Evolutionary conservation across 1,284 basidiomycete species (phyloP), one percentile per base, ranked within the genome.

Genomic region (Blastosporella zonata): DNA sequence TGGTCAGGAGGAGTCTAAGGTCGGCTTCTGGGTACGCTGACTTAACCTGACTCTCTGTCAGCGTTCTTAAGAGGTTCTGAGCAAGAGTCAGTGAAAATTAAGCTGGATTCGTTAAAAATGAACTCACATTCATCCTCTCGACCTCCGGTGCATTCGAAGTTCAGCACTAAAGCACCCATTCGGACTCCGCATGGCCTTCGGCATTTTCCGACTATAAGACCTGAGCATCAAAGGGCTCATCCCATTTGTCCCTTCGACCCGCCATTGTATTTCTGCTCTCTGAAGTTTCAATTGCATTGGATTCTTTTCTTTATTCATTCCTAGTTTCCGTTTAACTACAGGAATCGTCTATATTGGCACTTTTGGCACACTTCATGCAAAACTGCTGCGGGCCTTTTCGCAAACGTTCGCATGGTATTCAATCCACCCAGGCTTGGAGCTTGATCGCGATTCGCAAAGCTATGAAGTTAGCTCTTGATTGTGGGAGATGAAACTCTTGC

Each of bases 1-100:
- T 77, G 55, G 79, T 80, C 60, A 90, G 70, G 42, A 90, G 73
- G 55, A 84, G 71, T 63, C 79, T 83, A 57, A 90, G 78, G 72
- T 90, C 86, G 52, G 74, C 70, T 59, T 78, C 75, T 34, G 78
- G 68, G 43, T 59, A 67, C 23, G 67, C 66, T 51, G 72, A 65
- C 68, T 78, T 81, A 63, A 79, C 71, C 61, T 80, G 79, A 67
- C 80, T 81, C 64, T 81, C 78, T 27, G 83, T 82, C 65, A 90
- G 75, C 49, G 87, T 86, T 69, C 84, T 77, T 49, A 91, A 75
- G 63, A 91, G 82, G 67, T 91, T 87, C 87, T 69, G 50, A 21
- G 37, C 15, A 33, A 8, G 31, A 31, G 39, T 49, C 36, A 60
- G 56, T 49, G 9, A 43, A 23, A 49, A 58, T 45, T 39, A 48